Percentiles rank a stretch among this genome's conserved stretches.
These are phyloP conservation scores for Xanthoceras sorbifolium DNA, from an alignment of 345 rosid species.

Conservation along the genomic window DNA sequence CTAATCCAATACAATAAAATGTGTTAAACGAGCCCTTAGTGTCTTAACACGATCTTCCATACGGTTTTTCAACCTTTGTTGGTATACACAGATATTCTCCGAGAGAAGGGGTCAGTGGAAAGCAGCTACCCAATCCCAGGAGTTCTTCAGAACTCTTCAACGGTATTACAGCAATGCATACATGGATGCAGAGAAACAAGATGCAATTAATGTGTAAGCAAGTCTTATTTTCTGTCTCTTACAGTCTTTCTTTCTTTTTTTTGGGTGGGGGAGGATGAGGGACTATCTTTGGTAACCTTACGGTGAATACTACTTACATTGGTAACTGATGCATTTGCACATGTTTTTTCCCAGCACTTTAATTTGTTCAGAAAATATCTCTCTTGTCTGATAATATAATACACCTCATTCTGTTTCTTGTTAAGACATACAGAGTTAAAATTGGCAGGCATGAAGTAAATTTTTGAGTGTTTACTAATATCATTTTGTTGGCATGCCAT, in stretches of 20 bases:
- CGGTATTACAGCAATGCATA: constrained; percentile 95
- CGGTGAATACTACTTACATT: neutral
- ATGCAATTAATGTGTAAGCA: constrained; percentile 88
- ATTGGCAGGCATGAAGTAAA: neutral
- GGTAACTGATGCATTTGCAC: neutral
- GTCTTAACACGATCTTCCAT: neutral
- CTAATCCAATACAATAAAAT: no score
- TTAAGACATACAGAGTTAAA: neutral
- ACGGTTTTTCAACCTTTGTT: constrained; percentile 24
- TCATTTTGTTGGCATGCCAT: neutral
- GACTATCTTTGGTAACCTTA: constrained; percentile 9
- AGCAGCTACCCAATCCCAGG: constrained; percentile 98
- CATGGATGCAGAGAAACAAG: constrained; percentile 93
- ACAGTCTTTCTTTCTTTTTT: constrained; percentile 10
- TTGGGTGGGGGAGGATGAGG: neutral
- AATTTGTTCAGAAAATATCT: neutral
- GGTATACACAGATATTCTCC: constrained; percentile 70
- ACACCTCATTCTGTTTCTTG: neutral
- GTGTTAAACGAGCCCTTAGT: no score
- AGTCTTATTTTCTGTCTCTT: constrained; percentile 20
- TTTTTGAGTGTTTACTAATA: neutral
- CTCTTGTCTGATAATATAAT: neutral
- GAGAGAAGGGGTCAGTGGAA: constrained; percentile 97
- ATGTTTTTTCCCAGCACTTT: neutral
- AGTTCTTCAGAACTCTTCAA: constrained; percentile 94